A percentile compares a stretch with the other conserved stretches of the same genome.
These are phyloP conservation scores for Passiflora organensis DNA, from an alignment of 345 rosid genomes.

Conservation along the genomic window DNA sequence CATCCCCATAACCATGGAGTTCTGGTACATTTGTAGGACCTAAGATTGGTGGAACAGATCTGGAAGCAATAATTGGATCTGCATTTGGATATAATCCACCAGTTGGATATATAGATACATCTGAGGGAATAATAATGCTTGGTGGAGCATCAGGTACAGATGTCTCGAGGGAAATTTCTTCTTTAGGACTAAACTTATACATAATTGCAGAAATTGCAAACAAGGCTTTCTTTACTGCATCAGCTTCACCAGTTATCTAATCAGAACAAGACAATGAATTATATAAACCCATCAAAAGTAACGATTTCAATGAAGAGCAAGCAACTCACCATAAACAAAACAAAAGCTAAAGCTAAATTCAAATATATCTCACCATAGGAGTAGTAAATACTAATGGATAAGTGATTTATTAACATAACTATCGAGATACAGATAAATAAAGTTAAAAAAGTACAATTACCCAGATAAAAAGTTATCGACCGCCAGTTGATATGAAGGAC, in stretches of 20 bases:
- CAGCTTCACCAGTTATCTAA: constrained; percentile 78
- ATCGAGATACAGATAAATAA: too few relatives aligned
- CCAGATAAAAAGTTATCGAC: too few relatives aligned
- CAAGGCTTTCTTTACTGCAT: constrained; percentile 74
- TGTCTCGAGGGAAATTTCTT: constrained; percentile 81
- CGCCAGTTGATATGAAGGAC: not conserved
- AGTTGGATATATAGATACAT: constrained; percentile 67
- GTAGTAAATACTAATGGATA: too few relatives aligned
- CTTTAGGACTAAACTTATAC: constrained; percentile 79
- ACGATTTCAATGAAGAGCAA: not conserved
- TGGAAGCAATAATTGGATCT: constrained; percentile 52
- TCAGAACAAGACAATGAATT: not conserved
- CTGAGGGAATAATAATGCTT: constrained; percentile 81
- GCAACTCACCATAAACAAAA: not conserved
- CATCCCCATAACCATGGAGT: constrained; percentile 64
- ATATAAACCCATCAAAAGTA: too few relatives aligned
- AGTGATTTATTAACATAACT: too few relatives aligned
- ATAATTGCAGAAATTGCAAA: constrained; percentile 82
- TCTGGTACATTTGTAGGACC: constrained; percentile 57
- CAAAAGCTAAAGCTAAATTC: too few relatives aligned
- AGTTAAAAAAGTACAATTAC: too few relatives aligned
- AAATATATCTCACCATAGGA: too few relatives aligned
- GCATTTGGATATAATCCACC: constrained; percentile 64
- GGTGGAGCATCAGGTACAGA: constrained; percentile 57
- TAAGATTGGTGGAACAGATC: constrained; percentile 57